Evolutionary conservation across 495 filamentous ascomycete genomes (phyloP), one percentile per base, ranked within the genome.

Genomic region (Pyrenula aspistea): DNA sequence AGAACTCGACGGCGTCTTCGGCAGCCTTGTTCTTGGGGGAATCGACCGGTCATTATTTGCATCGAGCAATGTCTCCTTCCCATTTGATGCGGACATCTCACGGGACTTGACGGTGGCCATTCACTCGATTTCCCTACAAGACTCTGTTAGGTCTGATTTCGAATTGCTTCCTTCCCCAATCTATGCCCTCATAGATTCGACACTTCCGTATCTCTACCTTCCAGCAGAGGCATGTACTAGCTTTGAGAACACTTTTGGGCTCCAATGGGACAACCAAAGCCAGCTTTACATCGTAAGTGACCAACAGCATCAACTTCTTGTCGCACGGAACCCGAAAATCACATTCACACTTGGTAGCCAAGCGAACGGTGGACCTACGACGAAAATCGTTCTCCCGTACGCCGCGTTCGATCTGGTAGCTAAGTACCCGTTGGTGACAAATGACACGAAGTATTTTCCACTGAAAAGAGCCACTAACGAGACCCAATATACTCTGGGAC

Each of bases 31-130:
- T 2, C 72, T 83, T 25, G 80, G 79, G 3, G 80, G 80, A 2
- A 85, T 81, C 63, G 84, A 88, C 60, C 66, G 69, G 49, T 73
- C 76, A 22, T 73, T 83, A 23, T 82, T 86, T 54, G 66, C 70
- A 23, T 63, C 71, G 2, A 83, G 83, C 61, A 69, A 79, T 51
- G 66, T 74, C 0, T 73, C 70, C 1, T 85, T 85, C 60, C 68
- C 68, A 22, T 81, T 81, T 58, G 80, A 83, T 61, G 57, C 68
- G 2, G 76, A 81, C 59, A 63, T 71, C 31, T 68, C 73, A 25
- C 67, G 77, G 10, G 78, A 80, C 56, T 57, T 83, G 10, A 68
- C 78, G 3, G 73, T 82, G 3, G 67, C 60, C 2, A 63, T 83
- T 19, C 71, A 75, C 56, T 70, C 64, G 12, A 76, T 83, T 56